Percentiles rank a stretch among this genome's conserved stretches.
Conservation (phyloP, 23 red algal species). For the Pyropia haitanensis region DNA sequence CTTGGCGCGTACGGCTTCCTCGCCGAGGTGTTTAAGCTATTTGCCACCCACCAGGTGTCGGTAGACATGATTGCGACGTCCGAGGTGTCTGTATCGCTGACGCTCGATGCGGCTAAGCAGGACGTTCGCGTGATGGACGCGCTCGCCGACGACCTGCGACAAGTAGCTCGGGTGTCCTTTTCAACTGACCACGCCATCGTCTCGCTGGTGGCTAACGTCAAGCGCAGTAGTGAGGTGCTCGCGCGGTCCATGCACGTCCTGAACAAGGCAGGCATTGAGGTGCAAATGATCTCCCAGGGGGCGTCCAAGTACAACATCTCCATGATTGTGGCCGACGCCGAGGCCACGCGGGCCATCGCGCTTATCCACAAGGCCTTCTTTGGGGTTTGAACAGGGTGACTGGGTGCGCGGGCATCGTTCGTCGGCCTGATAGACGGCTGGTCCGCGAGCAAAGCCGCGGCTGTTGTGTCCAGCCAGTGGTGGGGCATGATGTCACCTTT, state of each 20-base stretch:
- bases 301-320: constrained; percentile 93
- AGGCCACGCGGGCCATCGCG: constrained; percentile 46
- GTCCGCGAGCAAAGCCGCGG: no score
- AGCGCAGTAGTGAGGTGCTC: constrained; percentile 59
- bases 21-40: constrained; percentile 76
- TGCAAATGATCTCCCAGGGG: constrained; percentile 96
- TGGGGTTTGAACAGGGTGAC: no score
- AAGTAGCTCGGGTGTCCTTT: constrained; percentile 46
- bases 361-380: constrained; percentile 77
- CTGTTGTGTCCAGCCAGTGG: no score
- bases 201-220: constrained; percentile 66
- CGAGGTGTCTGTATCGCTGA: constrained; percentile 88
- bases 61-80: constrained; percentile 96
- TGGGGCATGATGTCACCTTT: no score
- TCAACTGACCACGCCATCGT: constrained; percentile 67
- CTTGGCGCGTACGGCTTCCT: constrained; percentile 92
- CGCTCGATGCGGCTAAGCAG: constrained; percentile 48
- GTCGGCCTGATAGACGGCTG: no score
- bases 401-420: no score
- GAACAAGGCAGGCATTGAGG: constrained; percentile 46
- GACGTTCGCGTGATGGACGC: constrained; percentile 11
- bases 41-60: constrained; percentile 61
- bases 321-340: constrained; percentile 46
- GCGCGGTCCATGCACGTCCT: constrained; percentile 66
- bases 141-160: constrained; percentile 54